phyloP scores from a whole-genome alignment of 345 rosid genomes.

The Brassica incana region DNA sequence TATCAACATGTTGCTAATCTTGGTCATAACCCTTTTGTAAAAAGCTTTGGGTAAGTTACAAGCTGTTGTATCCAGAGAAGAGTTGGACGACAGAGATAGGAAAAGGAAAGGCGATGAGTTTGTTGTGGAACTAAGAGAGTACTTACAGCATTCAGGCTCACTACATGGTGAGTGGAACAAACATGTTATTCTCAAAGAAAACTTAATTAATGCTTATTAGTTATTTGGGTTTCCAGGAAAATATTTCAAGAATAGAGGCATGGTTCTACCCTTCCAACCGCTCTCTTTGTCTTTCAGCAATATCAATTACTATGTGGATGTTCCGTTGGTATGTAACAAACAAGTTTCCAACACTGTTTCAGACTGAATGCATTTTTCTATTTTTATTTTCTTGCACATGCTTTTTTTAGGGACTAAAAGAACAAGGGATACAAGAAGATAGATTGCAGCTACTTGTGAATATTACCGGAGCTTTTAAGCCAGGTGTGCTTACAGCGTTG shows the following conservation, averaged over 20 bases:
- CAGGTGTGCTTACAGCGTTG: constrained; percentile 88
- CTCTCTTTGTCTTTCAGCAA: constrained; percentile 89
- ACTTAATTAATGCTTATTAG: constrained; percentile 1
- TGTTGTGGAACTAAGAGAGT: constrained; percentile 78
- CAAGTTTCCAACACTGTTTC: constrained; percentile 6
- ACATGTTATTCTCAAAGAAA: constrained; percentile 7
- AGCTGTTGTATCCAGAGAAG: constrained; percentile 87
- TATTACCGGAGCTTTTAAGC: constrained; percentile 94
- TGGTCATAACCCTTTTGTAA: not conserved
- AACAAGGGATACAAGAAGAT: constrained; percentile 84
- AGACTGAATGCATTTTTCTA: not conserved
- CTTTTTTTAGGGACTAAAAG: constrained; percentile 74
- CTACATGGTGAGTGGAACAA: constrained; percentile 50
- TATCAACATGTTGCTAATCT: constrained; percentile 10
- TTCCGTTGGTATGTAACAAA: constrained; percentile 66
- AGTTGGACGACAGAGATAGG: constrained; percentile 78
- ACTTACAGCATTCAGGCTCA: constrained; percentile 78
- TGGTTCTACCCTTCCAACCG: constrained; percentile 99
- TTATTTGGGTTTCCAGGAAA: constrained; percentile 55
- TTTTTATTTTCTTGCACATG: not conserved
- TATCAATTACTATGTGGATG: constrained; percentile 84
- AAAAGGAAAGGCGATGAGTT: constrained; percentile 75
- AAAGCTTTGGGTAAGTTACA: constrained; percentile 75
- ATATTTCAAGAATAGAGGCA: constrained; percentile 84
- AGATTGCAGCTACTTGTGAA: constrained; percentile 79